Conservation (phyloP, 2,329 filamentous ascomycete genomes). For the Leptosphaerulina australis region DNA sequence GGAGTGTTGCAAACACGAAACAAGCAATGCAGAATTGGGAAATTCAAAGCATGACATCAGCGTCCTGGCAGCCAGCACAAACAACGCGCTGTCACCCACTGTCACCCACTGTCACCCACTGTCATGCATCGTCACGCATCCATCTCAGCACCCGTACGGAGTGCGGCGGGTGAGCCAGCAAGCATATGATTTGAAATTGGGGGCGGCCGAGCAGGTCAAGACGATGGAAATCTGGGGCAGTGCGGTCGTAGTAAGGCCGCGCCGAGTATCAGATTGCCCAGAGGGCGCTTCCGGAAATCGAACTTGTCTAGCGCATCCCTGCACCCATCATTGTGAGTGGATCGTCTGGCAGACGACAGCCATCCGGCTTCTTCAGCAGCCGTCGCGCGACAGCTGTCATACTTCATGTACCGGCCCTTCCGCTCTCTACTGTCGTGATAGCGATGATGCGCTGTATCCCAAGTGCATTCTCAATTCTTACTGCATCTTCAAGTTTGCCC, state of each 20-base stretch:
- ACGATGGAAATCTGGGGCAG: slow-evolving; percentile 6
- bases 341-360: slow-evolving; percentile 2
- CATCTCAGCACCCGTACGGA: slow-evolving; percentile 3
- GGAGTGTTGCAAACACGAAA: slow-evolving; percentile 1
- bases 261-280: slow-evolving; percentile 6
- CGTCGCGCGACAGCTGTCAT: slow-evolving; percentile 20
- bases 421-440: slow-evolving; percentile 5
- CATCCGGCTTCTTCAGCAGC: slow-evolving; percentile 13
- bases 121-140: no score
- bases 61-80: not conserved
- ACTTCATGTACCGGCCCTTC: slow-evolving; percentile 13
- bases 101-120: no score
- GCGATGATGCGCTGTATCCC: not conserved
- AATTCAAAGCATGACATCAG: slow-evolving; percentile 6
- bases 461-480: not conserved
- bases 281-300: slow-evolving; percentile 1
- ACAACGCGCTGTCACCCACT: no score
- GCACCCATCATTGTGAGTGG: slow-evolving; percentile 17
- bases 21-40: not conserved
- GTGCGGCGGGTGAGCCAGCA: not conserved
- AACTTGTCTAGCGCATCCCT: slow-evolving; percentile 13
- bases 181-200: not conserved
- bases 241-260: slow-evolving; percentile 6
- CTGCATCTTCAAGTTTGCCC: not conserved
- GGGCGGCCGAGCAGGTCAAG: slow-evolving; percentile 1